phyloP scores from a whole-genome alignment of 495 filamentous ascomycete genomes.

The Tetracladium setigerum region DNA sequence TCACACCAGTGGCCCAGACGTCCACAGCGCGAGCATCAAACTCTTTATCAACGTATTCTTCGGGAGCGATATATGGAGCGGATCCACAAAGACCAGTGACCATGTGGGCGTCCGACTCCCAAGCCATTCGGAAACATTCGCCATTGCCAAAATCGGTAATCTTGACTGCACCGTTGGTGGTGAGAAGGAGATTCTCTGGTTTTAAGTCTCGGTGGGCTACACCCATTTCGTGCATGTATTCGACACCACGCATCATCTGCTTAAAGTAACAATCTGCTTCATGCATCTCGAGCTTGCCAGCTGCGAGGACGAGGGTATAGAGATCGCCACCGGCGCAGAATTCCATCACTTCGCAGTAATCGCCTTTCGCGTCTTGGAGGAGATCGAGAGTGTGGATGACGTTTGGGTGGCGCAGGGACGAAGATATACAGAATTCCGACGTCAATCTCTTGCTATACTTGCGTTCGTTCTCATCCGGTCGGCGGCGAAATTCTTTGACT shows the following conservation, averaged over 20 bases:
- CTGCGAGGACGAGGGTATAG: conserved; percentile 87
- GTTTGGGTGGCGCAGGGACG: conserved; percentile 91
- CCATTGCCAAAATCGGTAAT: conserved; percentile 99
- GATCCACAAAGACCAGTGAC: conserved; percentile 93
- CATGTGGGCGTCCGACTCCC: conserved; percentile 98
- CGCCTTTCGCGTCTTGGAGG: conserved; percentile 90
- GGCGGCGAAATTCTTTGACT: conserved; percentile 94
- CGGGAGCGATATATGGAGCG: conserved; percentile 94
- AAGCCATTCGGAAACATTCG: conserved; percentile 99
- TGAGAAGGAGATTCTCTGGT: conserved; percentile 93
- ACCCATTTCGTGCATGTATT: conserved; percentile 99
- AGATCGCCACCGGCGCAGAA: conserved; percentile 96
- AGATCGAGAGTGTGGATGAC: conserved; percentile 97
- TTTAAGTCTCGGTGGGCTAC: conserved; percentile 97
- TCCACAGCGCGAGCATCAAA: conserved; percentile 97
- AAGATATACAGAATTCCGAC: conserved; percentile 99
- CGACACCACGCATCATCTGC: conserved; percentile 97
- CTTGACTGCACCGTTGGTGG: conserved; percentile 88
- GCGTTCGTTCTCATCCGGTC: conserved; percentile 87
- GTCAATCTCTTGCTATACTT: conserved; percentile 98
- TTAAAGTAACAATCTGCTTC: conserved; percentile 99
- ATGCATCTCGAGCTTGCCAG: conserved; percentile 83
- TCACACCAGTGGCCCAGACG: conserved; percentile 95
- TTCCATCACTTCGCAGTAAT: conserved; percentile 99
- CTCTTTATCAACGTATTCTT: conserved; percentile 91